These are phyloP conservation scores for Corniculantispora saksenae DNA, from an alignment of 2,329 filamentous ascomycete genomes.

Conservation along the genomic window DNA sequence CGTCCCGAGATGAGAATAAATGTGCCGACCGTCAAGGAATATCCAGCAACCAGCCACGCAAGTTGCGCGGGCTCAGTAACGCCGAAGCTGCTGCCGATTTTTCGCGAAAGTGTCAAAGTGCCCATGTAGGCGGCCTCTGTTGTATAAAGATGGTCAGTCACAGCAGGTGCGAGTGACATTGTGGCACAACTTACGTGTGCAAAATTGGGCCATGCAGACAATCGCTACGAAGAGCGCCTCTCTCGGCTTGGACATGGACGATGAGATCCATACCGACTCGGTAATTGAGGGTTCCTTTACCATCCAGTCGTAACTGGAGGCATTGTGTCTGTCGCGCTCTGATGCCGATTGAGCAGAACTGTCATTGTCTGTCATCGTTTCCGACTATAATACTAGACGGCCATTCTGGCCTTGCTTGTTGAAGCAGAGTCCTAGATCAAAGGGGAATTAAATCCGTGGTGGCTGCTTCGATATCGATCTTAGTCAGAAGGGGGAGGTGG, in stretches of 20 bases:
- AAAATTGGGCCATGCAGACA: conserved; percentile 49
- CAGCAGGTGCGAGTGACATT: conserved; percentile 13
- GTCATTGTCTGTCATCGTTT: conserved; percentile 4
- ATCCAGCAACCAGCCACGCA: conserved; percentile 60
- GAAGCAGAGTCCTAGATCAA: not conserved
- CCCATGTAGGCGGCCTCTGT: conserved; percentile 37
- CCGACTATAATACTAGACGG: not conserved
- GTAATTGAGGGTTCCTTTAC: conserved; percentile 1
- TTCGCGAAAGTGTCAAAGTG: conserved; percentile 47
- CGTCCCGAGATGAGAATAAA: conserved; percentile 60
- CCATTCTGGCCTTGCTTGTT: not conserved
- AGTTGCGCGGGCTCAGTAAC: conserved; percentile 45
- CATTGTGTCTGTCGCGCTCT: not conserved
- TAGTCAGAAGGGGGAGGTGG: conserved; percentile 1
- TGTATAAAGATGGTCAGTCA: not conserved
- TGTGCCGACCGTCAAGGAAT: conserved; percentile 55
- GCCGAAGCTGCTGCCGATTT: conserved; percentile 49
- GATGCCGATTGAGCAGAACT: not conserved
- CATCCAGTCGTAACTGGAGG: not conserved
- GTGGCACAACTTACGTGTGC: conserved; percentile 30
- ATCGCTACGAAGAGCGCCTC: conserved; percentile 42
- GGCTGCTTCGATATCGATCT: not conserved
- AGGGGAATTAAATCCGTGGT: not conserved
- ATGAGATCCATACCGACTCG: conserved; percentile 25
- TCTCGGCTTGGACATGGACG: conserved; percentile 27